These are phyloP conservation scores for Colletotrichum echinochloae DNA, from an alignment of 2,329 filamentous ascomycete species.

Conservation along the genomic window DNA sequence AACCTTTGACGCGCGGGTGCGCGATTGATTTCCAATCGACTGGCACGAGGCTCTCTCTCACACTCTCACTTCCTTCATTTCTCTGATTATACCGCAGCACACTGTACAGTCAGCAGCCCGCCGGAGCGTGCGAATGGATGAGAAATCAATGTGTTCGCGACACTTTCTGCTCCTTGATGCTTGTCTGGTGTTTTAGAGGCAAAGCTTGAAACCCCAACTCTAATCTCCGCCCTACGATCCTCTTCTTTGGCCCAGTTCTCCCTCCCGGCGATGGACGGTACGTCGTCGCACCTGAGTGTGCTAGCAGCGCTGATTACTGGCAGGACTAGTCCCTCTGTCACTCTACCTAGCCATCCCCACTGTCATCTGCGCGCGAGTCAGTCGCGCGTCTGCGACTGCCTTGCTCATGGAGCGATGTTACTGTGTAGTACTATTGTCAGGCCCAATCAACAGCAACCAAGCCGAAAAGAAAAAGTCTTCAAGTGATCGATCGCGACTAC, in stretches of 20 bases:
- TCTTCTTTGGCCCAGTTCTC: neutral
- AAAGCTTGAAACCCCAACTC: constrained; percentile 34
- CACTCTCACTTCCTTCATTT: no score
- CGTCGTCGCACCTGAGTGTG: neutral
- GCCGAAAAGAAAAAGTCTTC: neutral
- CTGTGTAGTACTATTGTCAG: neutral
- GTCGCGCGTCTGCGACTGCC: constrained; percentile 15
- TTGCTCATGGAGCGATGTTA: neutral
- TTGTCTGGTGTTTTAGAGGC: constrained; percentile 34
- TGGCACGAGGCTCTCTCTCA: neutral
- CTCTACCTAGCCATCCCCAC: constrained; percentile 14
- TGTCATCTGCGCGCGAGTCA: constrained; percentile 38
- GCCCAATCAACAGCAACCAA: no score
- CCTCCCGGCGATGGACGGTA: neutral
- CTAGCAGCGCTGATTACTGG: neutral
- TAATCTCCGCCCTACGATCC: neutral
- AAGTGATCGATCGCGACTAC: neutral
- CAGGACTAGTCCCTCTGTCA: neutral
- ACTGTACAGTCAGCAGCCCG: neutral
- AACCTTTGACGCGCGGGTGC: neutral
- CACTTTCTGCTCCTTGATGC: constrained; percentile 10
- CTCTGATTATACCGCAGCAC: no score
- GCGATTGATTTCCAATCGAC: neutral
- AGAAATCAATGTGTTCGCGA: neutral
- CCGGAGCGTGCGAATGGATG: neutral